Evolutionary conservation across 441 rosid species (phyloP).

Genomic region (Pelargonium myrrhifolium): DNA sequence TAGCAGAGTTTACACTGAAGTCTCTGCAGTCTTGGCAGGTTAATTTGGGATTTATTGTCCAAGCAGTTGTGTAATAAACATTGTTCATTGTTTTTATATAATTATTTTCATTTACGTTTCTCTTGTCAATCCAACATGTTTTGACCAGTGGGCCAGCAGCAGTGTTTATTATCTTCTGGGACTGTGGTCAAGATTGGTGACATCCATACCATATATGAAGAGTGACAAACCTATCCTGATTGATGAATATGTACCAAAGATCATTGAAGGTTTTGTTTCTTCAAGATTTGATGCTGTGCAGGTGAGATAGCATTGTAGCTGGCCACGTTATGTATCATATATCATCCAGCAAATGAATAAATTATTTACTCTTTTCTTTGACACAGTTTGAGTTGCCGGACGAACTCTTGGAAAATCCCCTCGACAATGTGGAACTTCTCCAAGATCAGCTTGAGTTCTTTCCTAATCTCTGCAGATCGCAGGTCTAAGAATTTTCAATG

Average conservation of each 20-base stretch:
- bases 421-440: constrained; percentile 95
- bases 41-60: constrained; percentile 16
- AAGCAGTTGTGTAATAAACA: neutral
- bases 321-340: neutral
- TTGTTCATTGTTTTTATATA: neutral
- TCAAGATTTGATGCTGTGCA: constrained; percentile 91
- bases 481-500: constrained; percentile 42
- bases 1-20: constrained; percentile 91
- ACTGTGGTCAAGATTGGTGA: constrained; percentile 92
- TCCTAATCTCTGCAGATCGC: constrained; percentile 96
- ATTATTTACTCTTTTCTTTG: constrained; percentile 9
- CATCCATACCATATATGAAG: constrained; percentile 86
- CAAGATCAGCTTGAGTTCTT: constrained; percentile 99
- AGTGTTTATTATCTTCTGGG: constrained; percentile 96
- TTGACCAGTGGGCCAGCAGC: constrained; percentile 94
- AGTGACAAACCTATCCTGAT: constrained; percentile 95
- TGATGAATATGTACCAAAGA: constrained; percentile 95
- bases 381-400: constrained; percentile 70
- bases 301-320: constrained; percentile 34
- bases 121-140: constrained; percentile 9
- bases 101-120: neutral
- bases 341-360: neutral
- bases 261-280: constrained; percentile 86
- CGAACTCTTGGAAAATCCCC: constrained; percentile 80
- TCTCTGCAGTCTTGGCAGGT: constrained; percentile 99